Conservation (phyloP, 176 grass and related monocot species). For the Hsuehochloa calcarea region DNA sequence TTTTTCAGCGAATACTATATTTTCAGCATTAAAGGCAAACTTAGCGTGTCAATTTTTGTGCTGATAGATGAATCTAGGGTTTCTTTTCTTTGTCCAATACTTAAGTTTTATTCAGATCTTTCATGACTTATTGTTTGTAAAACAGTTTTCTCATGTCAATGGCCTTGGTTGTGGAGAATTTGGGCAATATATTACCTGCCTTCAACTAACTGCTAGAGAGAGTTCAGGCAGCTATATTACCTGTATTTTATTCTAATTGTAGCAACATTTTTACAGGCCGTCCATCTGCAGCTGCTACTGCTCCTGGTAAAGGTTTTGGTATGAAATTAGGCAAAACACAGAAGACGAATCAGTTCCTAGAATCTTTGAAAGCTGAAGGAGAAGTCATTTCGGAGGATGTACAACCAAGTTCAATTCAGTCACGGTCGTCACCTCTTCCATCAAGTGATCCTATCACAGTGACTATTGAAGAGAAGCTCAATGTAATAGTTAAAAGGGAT, state of each 20-base stretch:
- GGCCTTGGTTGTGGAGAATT: neutral
- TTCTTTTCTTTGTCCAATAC: constrained; percentile 16
- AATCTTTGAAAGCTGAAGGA: constrained; percentile 89
- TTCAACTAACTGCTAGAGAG: neutral
- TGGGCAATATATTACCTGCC: neutral
- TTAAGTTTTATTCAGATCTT: constrained; percentile 13
- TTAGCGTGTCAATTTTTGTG: neutral
- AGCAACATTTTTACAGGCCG: constrained; percentile 38
- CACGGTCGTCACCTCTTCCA: constrained; percentile 44
- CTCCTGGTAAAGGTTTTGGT: constrained; percentile 76
- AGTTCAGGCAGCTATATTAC: neutral
- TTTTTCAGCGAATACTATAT: constrained; percentile 8
- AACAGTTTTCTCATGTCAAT: neutral
- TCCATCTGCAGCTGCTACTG: constrained; percentile 51
- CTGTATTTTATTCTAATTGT: constrained; percentile 17
- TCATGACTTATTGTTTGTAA: neutral
- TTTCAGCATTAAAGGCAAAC: neutral
- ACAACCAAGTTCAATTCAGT: constrained; percentile 45
- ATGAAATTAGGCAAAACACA: constrained; percentile 85
- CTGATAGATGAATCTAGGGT: neutral
- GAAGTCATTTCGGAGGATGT: constrained; percentile 86
- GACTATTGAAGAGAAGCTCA: constrained; percentile 82
- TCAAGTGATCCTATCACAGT: constrained; percentile 71
- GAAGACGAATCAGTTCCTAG: constrained; percentile 81
- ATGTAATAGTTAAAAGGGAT: constrained; percentile 68